Conservation (phyloP, 2,329 filamentous ascomycete genomes). For the Aspergillus fumigatus region DNA sequence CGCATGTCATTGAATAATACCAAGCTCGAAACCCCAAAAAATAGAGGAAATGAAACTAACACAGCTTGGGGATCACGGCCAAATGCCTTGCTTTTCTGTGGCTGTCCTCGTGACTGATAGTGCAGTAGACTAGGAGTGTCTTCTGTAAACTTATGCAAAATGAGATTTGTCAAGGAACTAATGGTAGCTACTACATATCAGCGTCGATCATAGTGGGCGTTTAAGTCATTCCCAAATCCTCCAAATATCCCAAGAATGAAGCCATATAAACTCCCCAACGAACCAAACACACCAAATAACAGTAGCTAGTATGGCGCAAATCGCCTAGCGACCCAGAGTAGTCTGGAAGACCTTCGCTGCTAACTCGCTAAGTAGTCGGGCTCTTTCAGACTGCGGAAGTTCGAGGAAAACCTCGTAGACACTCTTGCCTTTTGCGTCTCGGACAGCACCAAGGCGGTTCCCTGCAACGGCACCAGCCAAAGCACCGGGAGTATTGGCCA, state of each 20-base stretch:
- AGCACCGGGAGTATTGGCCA: constrained; percentile 85
- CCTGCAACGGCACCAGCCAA: constrained; percentile 88
- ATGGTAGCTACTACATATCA: not conserved
- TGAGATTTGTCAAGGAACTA: not conserved
- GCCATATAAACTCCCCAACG: too few species aligned
- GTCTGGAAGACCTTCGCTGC: constrained; percentile 73
- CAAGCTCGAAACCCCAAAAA: not conserved
- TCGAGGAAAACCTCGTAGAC: constrained; percentile 89
- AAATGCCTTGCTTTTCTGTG: not conserved
- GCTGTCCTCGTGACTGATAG: not conserved
- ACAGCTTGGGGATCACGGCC: not conserved
- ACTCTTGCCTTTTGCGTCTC: constrained; percentile 89
- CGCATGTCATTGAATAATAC: not conserved
- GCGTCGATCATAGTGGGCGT: not conserved
- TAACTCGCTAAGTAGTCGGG: constrained; percentile 74
- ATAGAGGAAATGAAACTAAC: not conserved
- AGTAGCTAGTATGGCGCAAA: not conserved
- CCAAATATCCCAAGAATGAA: not conserved
- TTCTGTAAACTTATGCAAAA: too few species aligned
- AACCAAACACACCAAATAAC: not conserved
- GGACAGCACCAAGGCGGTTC: constrained; percentile 81
- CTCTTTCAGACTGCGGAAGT: constrained; percentile 75
- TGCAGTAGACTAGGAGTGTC: not conserved
- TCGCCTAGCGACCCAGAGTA: constrained; percentile 27
- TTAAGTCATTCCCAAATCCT: not conserved